These are phyloP conservation scores for Chaetomium globosum DNA, from an alignment of 2,329 filamentous ascomycete genomes.

Conservation along the genomic window DNA sequence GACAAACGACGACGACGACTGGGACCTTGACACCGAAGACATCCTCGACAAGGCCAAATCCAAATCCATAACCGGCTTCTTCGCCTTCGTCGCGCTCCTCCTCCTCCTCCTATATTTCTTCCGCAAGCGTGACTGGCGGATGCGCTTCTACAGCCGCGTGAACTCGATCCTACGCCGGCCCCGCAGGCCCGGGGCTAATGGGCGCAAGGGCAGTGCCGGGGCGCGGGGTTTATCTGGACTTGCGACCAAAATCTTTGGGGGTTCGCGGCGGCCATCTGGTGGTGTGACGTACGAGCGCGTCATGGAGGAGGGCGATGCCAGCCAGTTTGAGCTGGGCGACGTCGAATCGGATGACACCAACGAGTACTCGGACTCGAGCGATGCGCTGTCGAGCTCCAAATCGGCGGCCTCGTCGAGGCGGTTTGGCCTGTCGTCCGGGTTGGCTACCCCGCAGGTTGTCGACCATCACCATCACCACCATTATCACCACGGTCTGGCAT, in stretches of 20 bases:
- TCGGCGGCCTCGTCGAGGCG: slow-evolving; percentile 30
- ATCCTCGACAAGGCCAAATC: slow-evolving; percentile 68
- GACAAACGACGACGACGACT: slow-evolving; percentile 55
- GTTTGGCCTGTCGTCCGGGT: slow-evolving; percentile 64
- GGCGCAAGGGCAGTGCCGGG: slow-evolving; percentile 43
- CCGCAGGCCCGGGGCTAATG: slow-evolving; percentile 48
- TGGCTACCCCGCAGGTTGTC: slow-evolving; percentile 63
- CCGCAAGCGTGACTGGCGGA: slow-evolving; percentile 75
- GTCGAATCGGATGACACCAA: slow-evolving; percentile 61
- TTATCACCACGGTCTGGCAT: slow-evolving; percentile 42
- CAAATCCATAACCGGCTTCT: slow-evolving; percentile 70
- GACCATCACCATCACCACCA: slow-evolving; percentile 40
- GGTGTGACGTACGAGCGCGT: slow-evolving; percentile 75
- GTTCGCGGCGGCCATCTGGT: slow-evolving; percentile 44
- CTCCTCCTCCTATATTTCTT: slow-evolving; percentile 71
- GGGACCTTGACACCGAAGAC: slow-evolving; percentile 55
- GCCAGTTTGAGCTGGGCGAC: slow-evolving; percentile 77
- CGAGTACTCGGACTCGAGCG: slow-evolving; percentile 64
- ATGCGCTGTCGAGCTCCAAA: slow-evolving; percentile 49
- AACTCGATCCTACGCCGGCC: slow-evolving; percentile 47
- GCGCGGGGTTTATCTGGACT: slow-evolving; percentile 50
- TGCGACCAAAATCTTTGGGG: slow-evolving; percentile 68
- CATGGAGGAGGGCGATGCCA: slow-evolving; percentile 73
- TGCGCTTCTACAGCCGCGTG: slow-evolving; percentile 60
- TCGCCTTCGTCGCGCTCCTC: slow-evolving; percentile 77